Percentiles rank a stretch among this genome's conserved stretches.
Evolutionary conservation across 495 filamentous ascomycete genomes (phyloP).

Genomic region (Penicillium roqueforti): DNA sequence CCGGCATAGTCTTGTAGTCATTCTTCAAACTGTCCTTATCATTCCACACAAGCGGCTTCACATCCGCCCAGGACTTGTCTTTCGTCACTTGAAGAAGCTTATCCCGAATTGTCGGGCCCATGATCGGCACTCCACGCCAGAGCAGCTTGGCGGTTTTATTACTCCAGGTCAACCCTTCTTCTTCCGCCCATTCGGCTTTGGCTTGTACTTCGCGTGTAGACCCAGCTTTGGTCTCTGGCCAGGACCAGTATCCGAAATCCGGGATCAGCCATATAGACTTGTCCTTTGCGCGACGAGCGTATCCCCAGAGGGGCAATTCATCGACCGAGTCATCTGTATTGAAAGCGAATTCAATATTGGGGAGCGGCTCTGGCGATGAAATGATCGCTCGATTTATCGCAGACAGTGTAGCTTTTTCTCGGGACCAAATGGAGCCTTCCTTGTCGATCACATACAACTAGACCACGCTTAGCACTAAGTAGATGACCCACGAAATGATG

Average conservation of each 20-base stretch:
- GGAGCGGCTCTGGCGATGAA: constrained; percentile 40
- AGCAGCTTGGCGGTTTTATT: constrained; percentile 51
- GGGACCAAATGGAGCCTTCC: constrained; percentile 22
- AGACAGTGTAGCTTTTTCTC: constrained; percentile 26
- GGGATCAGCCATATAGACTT: constrained; percentile 56
- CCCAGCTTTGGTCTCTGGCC: constrained; percentile 49
- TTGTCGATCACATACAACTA: constrained; percentile 28
- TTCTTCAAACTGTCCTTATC: constrained; percentile 11
- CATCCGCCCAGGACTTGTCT: constrained; percentile 41
- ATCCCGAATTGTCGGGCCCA: constrained; percentile 23
- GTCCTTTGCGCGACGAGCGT: constrained; percentile 34
- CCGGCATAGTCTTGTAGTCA: constrained; percentile 19
- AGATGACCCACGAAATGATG: neutral
- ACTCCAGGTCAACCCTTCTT: constrained; percentile 24
- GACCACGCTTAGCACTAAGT: neutral
- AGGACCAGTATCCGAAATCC: constrained; percentile 64
- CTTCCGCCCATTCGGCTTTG: constrained; percentile 32
- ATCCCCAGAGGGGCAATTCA: constrained; percentile 39
- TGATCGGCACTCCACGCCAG: constrained; percentile 28
- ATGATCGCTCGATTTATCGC: constrained; percentile 23
- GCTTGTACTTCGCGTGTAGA: constrained; percentile 40
- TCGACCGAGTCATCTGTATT: constrained; percentile 36
- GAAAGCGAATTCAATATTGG: constrained; percentile 56
- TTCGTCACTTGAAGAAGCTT: constrained; percentile 31
- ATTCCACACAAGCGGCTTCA: constrained; percentile 35